Percentiles rank a stretch among this genome's conserved stretches.
Conservation (phyloP, 768 basidiomycete species). For the Hygrophoropsis aurantiaca region DNA sequence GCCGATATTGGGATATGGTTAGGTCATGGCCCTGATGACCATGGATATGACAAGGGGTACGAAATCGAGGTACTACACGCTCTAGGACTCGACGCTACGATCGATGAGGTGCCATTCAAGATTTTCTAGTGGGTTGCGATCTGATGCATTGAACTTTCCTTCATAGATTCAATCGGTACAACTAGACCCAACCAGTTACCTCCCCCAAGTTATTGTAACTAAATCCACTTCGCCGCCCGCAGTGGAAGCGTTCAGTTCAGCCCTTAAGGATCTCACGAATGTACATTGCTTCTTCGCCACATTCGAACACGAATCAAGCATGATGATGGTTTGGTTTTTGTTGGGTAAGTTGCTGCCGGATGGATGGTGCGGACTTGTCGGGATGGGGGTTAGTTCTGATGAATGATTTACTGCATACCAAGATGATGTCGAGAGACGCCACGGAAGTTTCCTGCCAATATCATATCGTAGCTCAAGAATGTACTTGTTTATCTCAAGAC, state of each 20-base stretch:
- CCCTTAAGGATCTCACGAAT: constrained; percentile 7
- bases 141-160: constrained; percentile 10
- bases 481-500: background rate
- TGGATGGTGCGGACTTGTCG: constrained; percentile 21
- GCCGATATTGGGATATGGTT: constrained; percentile 56
- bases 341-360: constrained; percentile 28
- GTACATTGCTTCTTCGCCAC: constrained; percentile 13
- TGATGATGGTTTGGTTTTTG: constrained; percentile 36
- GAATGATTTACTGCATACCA: too few species aligned
- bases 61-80: constrained; percentile 31
- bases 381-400: constrained; percentile 9
- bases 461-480: background rate
- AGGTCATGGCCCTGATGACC: constrained; percentile 39
- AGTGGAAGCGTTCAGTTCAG: background rate
- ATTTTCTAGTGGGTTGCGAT: constrained; percentile 6
- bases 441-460: background rate
- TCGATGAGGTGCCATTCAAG: constrained; percentile 12
- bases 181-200: constrained; percentile 6
- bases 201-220: constrained; percentile 19
- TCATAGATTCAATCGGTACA: constrained; percentile 15
- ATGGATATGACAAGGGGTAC: constrained; percentile 25
- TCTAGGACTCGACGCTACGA: constrained; percentile 31
- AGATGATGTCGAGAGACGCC: background rate
- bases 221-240: background rate
- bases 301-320: constrained; percentile 15